Conservation (phyloP, 1,139 yeast species). For the Schwanniomyces etchellsii region DNA sequence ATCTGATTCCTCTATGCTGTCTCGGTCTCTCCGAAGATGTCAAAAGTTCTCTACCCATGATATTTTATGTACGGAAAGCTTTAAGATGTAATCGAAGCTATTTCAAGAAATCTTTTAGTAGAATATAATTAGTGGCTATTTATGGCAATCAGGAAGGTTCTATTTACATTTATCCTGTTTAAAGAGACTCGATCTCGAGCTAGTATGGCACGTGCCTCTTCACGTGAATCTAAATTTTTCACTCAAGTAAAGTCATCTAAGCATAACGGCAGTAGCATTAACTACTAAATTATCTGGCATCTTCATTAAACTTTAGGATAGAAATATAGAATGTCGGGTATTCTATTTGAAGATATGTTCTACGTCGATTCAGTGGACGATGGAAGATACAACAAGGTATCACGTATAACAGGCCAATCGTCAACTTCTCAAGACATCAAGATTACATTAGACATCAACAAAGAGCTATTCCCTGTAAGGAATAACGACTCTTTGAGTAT, state of each 20-base stretch:
- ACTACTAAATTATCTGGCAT: no score
- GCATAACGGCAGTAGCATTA: no score
- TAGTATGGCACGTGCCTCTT: no score
- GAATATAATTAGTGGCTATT: not conserved
- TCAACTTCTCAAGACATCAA: conserved; percentile 79
- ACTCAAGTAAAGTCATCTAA: no score
- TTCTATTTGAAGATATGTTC: conserved; percentile 92
- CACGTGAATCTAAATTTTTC: no score
- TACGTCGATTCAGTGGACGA: conserved; percentile 79
- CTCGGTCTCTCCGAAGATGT: no score
- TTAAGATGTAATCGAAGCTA: no score
- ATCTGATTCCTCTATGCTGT: no score
- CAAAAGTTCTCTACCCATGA: no score
- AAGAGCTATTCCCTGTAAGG: conserved; percentile 85
- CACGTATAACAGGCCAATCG: conserved; percentile 84
- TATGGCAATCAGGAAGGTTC: not conserved
- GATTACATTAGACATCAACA: conserved; percentile 85
- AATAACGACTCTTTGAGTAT: conserved; percentile 80
- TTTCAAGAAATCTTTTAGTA: not conserved
- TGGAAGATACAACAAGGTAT: conserved; percentile 88
- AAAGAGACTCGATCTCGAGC: no score
- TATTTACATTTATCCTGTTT: not conserved
- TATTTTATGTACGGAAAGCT: no score
- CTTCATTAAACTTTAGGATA: no score
- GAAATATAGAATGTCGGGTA: conserved; percentile 59